Evolutionary conservation across 257 asterid species (phyloP).

Genomic region (Solanum sparsipilum): DNA sequence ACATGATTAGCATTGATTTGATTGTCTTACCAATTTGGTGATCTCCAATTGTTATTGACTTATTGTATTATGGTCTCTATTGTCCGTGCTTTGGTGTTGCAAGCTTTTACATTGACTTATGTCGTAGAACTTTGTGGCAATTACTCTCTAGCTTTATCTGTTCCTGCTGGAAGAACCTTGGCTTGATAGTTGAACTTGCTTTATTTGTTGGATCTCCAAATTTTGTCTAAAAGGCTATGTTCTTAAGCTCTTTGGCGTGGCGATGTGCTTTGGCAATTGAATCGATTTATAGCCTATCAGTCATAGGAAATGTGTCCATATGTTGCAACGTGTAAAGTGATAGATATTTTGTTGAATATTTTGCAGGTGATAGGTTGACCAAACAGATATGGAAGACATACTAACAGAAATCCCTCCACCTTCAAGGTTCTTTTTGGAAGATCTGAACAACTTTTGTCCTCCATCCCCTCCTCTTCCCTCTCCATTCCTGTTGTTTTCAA

Average conservation of each 20-base stretch:
- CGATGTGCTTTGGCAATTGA: background rate
- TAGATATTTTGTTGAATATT: background rate
- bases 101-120: background rate
- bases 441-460: conserved; percentile 81
- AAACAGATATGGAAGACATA: conserved; percentile 72
- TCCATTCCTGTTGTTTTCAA: conserved; percentile 58
- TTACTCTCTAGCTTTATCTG: background rate
- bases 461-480: conserved; percentile 67
- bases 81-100: background rate
- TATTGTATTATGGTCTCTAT: background rate
- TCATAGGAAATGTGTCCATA: background rate
- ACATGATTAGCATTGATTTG: background rate
- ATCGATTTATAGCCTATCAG: background rate
- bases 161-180: background rate
- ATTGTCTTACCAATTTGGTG: background rate
- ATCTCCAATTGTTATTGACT: background rate
- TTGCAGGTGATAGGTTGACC: conserved; percentile 20
- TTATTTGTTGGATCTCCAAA: background rate
- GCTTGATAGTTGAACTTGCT: background rate
- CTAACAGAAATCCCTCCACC: conserved; percentile 92
- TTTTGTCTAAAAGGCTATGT: background rate
- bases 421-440: conserved; percentile 81
- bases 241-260: background rate
- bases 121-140: background rate
- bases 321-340: background rate